Evolutionary conservation across 2,329 filamentous ascomycete genomes (phyloP), one percentile per base, ranked within the genome.

Genomic region (Neopestalotiopsis sp.): DNA sequence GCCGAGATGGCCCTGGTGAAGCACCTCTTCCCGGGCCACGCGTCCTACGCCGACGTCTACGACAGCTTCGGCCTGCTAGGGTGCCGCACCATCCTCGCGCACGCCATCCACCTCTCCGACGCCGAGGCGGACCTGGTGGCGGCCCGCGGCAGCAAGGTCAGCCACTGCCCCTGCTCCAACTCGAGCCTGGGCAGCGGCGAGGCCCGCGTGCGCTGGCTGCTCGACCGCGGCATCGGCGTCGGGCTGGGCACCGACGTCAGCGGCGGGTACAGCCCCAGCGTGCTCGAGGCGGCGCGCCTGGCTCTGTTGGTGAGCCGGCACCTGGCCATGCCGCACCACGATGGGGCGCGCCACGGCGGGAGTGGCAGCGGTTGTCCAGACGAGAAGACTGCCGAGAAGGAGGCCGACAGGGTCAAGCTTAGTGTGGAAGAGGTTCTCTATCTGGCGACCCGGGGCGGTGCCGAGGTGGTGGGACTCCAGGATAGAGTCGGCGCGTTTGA

Each of bases 221-320:
- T 97, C 66, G 87, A 94, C 28, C 86, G 87, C 66, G 94, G 93
- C 0, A 86, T 98, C 60, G 89, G 88, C 0, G 90, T 98, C 5
- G 95, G 96, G 0, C 82, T 99, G 0, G 96, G 96, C 0, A 98
- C 95, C 0, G 96, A 99, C 79, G 90, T 98, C 69, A 93, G 90
- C 74, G 96, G 95, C 2, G 96, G 96, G 0, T 98, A 95, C 78
- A 93, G 90, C 67, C 87, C 93, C 0, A 93, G 90, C 70, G 88
- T 98, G 10, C 86, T 98, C 0, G 93, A 96, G 72, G 91, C 94
- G n/a, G 93, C 91, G 58, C 83, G 95, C 14, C 93, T 96, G 76
- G 94, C 95, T 0, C 88, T 90, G 65, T 86, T 97, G 70, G 93
- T 95, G 1, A 94, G 90, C 72, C 84, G 95, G 38, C 90, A 92